Base-by-base conservation (phyloP, 768 basidiomycete genomes). In the Trametes punicea region DNA sequence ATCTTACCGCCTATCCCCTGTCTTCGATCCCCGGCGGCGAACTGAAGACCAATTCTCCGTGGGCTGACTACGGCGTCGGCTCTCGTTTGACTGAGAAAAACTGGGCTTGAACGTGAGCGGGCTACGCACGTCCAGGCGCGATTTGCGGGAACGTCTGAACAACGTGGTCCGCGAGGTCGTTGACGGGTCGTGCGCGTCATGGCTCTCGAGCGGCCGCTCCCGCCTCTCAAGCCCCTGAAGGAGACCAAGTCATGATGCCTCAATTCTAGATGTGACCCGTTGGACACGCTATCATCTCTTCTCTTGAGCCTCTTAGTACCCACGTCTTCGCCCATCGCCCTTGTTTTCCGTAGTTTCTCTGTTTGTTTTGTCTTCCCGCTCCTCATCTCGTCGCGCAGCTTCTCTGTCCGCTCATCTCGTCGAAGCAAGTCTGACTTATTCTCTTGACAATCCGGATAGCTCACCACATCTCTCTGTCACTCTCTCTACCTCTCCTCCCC, bases 11-110 rank as follows among this genome's bases (percentile, higher is more conserved):
- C 15, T 69, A 70, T 48, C 75, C 82, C 11, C 80, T 81, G 55
- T 75, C 79, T 34, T 73, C 83, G 7, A 84, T 81, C 64, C 79
- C 81, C 4, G 81, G 77, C 26, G 76, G 80, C 59, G 84, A 85
- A 56, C 75, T 74, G 62, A 81, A 78, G 66, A 70, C 73, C 51
- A 80, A 77, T 66, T 77, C 79, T 6, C 80, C 84, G 20, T 88
- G 87, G 87, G 67, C 67, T 3, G 67, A 69, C 5, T 67, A 65
- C 61, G 41, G 57, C 53, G 59, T 50, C 38, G 50, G 50, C 46
- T 46, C 55, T 38, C 65, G 64, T 29, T 55, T 62, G 40, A 44
- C 64, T 27, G 67, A 65, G 62, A 64, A 67, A 62, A 69, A 64
- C 50, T 69, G 67, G 67, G 61, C 57, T 11, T 69, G 36, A 54